phyloP scores from a whole-genome alignment of 345 rosid species.

The Camelina hispida region DNA sequence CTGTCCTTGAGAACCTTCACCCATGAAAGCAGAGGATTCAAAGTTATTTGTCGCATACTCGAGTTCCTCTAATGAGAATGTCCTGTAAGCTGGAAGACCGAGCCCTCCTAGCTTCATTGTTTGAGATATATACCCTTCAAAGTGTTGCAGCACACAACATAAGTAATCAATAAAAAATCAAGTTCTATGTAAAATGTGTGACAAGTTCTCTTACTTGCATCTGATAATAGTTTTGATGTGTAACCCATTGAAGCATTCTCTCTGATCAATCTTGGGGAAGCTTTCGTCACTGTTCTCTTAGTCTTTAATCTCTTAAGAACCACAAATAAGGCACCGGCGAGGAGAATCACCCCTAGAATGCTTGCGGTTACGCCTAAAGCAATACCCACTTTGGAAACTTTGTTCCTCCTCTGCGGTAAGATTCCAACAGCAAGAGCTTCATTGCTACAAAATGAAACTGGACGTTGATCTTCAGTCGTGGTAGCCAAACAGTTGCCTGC shows the following conservation, averaged over 20 bases:
- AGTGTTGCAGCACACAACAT: constrained; percentile 29
- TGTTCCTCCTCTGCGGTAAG: constrained; percentile 56
- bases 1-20: constrained; percentile 95
- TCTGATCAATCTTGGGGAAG: constrained; percentile 61
- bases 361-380: constrained; percentile 64
- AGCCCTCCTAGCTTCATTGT: constrained; percentile 87
- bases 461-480: constrained; percentile 61
- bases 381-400: constrained; percentile 49
- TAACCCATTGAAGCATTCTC: constrained; percentile 78
- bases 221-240: constrained; percentile 79
- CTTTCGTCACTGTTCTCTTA: constrained; percentile 43
- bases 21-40: constrained; percentile 87
- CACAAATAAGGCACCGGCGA: constrained; percentile 58
- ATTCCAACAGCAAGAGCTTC: constrained; percentile 94
- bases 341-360: constrained; percentile 58
- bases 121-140: constrained; percentile 85
- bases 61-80: constrained; percentile 85
- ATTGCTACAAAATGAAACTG: constrained; percentile 69
- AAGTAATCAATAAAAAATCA: constrained; percentile 24
- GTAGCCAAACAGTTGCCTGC: constrained; percentile 70
- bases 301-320: constrained; percentile 49
- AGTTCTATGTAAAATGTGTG: not conserved
- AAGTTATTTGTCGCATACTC: constrained; percentile 87
- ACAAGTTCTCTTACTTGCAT: constrained; percentile 71
- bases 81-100: constrained; percentile 84